Base-by-base conservation (phyloP, 306 rosid genomes). In the Cicer yamashitae region DNA sequence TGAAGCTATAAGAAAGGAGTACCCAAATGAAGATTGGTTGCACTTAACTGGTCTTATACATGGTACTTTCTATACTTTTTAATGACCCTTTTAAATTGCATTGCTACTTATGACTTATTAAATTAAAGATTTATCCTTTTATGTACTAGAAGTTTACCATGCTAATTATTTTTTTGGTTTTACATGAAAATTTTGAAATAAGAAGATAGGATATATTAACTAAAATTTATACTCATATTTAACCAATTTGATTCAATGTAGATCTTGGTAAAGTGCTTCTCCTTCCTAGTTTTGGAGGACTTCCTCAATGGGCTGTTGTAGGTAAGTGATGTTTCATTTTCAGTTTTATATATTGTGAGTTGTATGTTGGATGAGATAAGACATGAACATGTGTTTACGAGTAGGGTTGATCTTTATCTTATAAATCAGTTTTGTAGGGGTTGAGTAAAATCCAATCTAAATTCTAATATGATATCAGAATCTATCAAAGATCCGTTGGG, bases 251-350 rank as follows among this genome's bases (percentile, higher is more conserved):
- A 56, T 46, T 68, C 4, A 13, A 75, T 76, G 60, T 15, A 92
- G 96, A 92, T 80, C 93, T 92, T 83, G 93, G 97, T 13, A 92
- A 92, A 80, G 96, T 92, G 84, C 90, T 92, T 83, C 84, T 85
- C 38, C 93, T 89, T 70, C 97, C 97, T n/a, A 66, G 82, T 82
- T 92, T 92, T 78, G 96, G 96, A 63, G 96, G 70, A 47, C 97
- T 90, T 77, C 97, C 96, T 77, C 97, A 92, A 67, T 92, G 96
- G 96, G 96, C 97, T 62, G 96, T 88, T 47, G 96, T 90, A 15
- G 97, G 96, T 88, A 73, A 54, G 62, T 66, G 69, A 40, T 14
- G 58, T 52, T 60, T 17, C 10, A 25, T 38, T 43, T 74, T 6
- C 7, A 50, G 1, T 40, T 40, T 40, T 40, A 5, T 40, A 40